Base-by-base conservation (phyloP, 306 rosid species). In the Ceratonia siliqua region DNA sequence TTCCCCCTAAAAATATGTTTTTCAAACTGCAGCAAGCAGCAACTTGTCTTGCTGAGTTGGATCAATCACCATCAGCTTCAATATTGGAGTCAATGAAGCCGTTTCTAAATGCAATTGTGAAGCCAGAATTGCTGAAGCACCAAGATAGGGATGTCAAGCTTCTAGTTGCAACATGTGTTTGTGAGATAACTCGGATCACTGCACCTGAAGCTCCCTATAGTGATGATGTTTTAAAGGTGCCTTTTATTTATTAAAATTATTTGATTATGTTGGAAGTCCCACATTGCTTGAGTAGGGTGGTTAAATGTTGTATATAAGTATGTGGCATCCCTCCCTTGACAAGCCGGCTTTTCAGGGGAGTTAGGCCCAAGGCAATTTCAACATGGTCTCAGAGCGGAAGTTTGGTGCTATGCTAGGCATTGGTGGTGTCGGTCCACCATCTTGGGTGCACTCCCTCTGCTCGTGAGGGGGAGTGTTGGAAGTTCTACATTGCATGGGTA, bases 191-290 rank as follows among this genome's bases (percentile, higher is more conserved):
- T 27, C 92, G 99, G 43, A 95, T 95, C 68, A 95, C 99, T 64
- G 99, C 99, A 67, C 99, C 99, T 21, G 99, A 92, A 79, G 97
- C 97, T 73, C 99, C 99, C 28, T 95, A 92, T 52, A 86, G 81
- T 58, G 99, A 95, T 78, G 97, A 89, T 70, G 89, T 92, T 86
- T 78, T 95, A 59, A 92, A 90, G 97, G 99, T 95, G 58, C 70
- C 41, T 79, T 75, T 68, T 69, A 49, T 71, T 68, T 58, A 21
- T 68, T 17, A 14, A 62, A 63, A 57, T 46, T 53, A 13, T 50
- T 75, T 70, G 55, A 24, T 61, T n/a, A n/a, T n/a, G n/a, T n/a
- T n/a, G n/a, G n/a, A n/a, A n/a, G n/a, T n/a, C n/a, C n/a, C n/a
- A n/a, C n/a, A n/a, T n/a, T n/a, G n/a, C n/a, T n/a, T n/a, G n/a